phyloP scores from a whole-genome alignment of 2,329 filamentous ascomycete genomes.

The Orbilia blumenaviensis region DNA sequence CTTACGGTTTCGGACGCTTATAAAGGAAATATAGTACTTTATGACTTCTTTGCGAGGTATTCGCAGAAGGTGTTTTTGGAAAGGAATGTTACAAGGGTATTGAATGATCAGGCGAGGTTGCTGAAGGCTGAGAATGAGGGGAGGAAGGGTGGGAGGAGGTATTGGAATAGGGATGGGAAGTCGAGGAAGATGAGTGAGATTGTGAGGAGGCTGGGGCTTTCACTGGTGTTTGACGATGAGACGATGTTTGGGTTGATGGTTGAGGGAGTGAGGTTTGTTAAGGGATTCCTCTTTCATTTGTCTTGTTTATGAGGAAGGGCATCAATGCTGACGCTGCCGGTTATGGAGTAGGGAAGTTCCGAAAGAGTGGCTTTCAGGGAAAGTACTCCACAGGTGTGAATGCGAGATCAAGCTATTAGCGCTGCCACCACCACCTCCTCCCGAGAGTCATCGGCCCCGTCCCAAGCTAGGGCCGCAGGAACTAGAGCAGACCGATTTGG shows the following conservation, averaged over 20 bases:
- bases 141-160: neutral
- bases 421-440: neutral
- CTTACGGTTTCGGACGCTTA: slow-evolving; percentile 22
- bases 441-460: neutral
- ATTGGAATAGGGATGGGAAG: neutral
- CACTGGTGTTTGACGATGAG: slow-evolving; percentile 24
- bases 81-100: slow-evolving; percentile 18
- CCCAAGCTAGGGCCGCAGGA: neutral
- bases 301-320: neutral
- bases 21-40: slow-evolving; percentile 18
- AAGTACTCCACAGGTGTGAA: neutral
- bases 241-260: slow-evolving; percentile 15
- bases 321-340: neutral
- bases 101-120: slow-evolving; percentile 1
- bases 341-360: neutral
- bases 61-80: slow-evolving; percentile 21
- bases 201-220: neutral
- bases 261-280: neutral
- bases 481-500: neutral
- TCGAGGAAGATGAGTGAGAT: slow-evolving; percentile 8
- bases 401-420: slow-evolving; percentile 11
- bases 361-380: neutral
- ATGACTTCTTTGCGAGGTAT: slow-evolving; percentile 3
- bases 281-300: neutral
- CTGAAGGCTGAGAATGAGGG: slow-evolving; percentile 19